Percentiles rank a stretch among this genome's conserved stretches.
Conservation (phyloP, 2,329 filamentous ascomycete species). For the Botrytis pseudocinerea region DNA sequence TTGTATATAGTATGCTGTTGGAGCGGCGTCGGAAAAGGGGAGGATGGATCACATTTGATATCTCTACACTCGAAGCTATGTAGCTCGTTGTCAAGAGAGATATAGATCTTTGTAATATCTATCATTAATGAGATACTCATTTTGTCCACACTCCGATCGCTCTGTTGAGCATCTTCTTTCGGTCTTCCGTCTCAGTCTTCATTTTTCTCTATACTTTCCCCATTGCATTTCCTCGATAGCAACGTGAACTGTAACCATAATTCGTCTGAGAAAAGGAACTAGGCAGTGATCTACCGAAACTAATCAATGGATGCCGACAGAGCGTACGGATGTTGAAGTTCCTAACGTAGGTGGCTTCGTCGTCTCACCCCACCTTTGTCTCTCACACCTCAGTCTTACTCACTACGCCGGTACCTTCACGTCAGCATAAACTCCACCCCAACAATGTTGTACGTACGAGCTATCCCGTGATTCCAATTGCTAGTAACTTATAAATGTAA, state of each 20-base stretch:
- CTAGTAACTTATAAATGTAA: not conserved
- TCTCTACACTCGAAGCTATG: not conserved
- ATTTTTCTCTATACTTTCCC: not conserved
- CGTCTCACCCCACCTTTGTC: not conserved
- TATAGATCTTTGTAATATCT: not conserved
- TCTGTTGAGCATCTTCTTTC: not conserved
- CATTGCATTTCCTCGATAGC: not conserved
- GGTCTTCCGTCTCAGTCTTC: not conserved
- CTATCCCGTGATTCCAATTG: not conserved
- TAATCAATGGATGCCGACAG: not conserved
- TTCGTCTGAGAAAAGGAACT: not conserved
- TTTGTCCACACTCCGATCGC: not conserved
- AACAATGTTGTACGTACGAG: too few relatives aligned
- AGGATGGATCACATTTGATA: too few relatives aligned
- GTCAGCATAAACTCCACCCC: too few relatives aligned
- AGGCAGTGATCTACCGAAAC: not conserved
- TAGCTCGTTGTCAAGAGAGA: too few relatives aligned
- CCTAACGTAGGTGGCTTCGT: not conserved
- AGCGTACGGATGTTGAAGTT: not conserved
- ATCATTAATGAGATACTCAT: not conserved
- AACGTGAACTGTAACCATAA: not conserved
- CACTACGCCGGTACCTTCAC: not conserved
- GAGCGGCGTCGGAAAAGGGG: not conserved
- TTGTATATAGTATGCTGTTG: not conserved
- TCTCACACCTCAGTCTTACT: not conserved